Base-by-base conservation (phyloP, 139 green algal genomes). In the Tetradesmus lagerheimii region DNA sequence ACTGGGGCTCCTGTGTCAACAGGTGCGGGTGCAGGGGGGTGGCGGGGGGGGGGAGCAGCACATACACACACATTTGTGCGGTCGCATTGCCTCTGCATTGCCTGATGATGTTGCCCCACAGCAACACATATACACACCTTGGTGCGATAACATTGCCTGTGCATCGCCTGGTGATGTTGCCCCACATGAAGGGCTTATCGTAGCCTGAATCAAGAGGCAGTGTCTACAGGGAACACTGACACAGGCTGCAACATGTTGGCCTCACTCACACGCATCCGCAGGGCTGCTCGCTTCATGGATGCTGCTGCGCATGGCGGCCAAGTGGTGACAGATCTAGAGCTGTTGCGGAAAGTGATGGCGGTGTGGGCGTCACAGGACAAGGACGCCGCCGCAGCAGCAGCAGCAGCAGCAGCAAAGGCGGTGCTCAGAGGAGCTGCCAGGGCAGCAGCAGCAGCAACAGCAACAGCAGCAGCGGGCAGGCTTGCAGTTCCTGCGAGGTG, bases 1-100 rank as follows among this genome's bases (percentile, higher is more conserved):
- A 95, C 87, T 91, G 93, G 74, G 93, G 93, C 62, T 53, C 74
- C 87, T 89, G 37, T 62, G 90, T 64, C 3, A 64, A 64, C 50
- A 88, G 50, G 90, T 86, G 90, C 90, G 38, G 86, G 50, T 18
- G 45, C 11, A 12, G 45, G 11, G 45, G 45, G 45, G 45, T n/a
- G n/a, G n/a, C n/a, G n/a, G n/a, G n/a, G n/a, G n/a, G n/a, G n/a
- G n/a, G n/a, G n/a, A n/a, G n/a, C n/a, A n/a, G n/a, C n/a, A n/a
- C n/a, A n/a, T n/a, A n/a, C n/a, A n/a, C n/a, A n/a, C n/a, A n/a
- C n/a, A n/a, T n/a, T n/a, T n/a, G n/a, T n/a, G n/a, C n/a, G n/a
- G n/a, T n/a, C n/a, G n/a, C n/a, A n/a, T n/a, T n/a, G n/a, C n/a
- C n/a, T n/a, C n/a, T n/a, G n/a, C n/a, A n/a, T n/a, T n/a, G n/a